Conservation (phyloP, 345 rosid species). For the Salix udensis region DNA sequence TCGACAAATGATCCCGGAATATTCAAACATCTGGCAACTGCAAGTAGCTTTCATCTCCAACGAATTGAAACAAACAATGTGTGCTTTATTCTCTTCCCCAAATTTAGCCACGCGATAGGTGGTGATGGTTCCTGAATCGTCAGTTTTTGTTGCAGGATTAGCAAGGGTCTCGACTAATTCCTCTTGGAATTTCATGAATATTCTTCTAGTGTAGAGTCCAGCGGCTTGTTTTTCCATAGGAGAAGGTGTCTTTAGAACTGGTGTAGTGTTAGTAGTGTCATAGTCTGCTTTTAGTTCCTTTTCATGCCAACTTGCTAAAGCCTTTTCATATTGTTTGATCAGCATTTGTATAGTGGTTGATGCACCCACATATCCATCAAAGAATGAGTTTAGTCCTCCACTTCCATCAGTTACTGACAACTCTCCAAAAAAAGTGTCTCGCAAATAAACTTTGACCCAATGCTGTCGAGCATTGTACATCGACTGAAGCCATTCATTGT, state of each 20-base stretch:
- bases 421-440: conserved; percentile 60
- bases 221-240: conserved; percentile 62
- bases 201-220: conserved; percentile 41
- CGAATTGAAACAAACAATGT: conserved; percentile 49
- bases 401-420: conserved; percentile 51
- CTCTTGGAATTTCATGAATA: conserved; percentile 51
- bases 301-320: conserved; percentile 42
- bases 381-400: conserved; percentile 58
- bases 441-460: conserved; percentile 60
- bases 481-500: conserved; percentile 61
- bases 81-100: conserved; percentile 54
- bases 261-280: conserved; percentile 44
- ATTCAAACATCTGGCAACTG: conserved; percentile 70
- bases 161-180: conserved; percentile 52
- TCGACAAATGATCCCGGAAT: conserved; percentile 61
- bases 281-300: conserved; percentile 54
- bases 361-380: conserved; percentile 60
- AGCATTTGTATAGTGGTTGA: conserved; percentile 49
- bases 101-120: conserved; percentile 51
- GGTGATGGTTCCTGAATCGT: conserved; percentile 38
- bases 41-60: conserved; percentile 58
- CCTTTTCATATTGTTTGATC: conserved; percentile 48
- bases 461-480: conserved; percentile 49
- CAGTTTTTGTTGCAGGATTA: conserved; percentile 41
- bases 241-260: conserved; percentile 49